Evolutionary conservation across 2,329 filamentous ascomycete species (phyloP), one percentile per base, ranked within the genome.

Genomic region (Pseudogymnoascus pannorum): DNA sequence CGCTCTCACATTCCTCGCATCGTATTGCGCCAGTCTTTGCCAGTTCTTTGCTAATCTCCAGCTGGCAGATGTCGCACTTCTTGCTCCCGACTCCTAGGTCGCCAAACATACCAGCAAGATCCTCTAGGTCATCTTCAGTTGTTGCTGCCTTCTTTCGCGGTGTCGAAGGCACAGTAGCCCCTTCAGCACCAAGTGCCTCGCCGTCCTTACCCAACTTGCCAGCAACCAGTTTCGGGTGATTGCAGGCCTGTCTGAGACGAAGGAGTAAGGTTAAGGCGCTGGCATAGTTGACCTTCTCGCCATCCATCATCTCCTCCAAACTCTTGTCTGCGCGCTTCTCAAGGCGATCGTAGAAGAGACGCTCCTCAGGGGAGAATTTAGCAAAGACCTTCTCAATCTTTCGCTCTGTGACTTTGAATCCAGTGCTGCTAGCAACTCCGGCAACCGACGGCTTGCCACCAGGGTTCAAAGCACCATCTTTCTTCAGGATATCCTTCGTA

Each of bases 401-500:
- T 64, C 94, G 87, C 72, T 92, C 91, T 1, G 92, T 94, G 63
- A 97, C 93, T 73, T 92, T 91, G 78, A 99, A 97, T 1, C 86
- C 87, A 0, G 84, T 83, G 1, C 82, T 82, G 5, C 80, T 81
- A 4, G 73, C 71, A 61, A 74, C 24, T 76, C 78, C 65, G 67
- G 73, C 54, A 73, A 73, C 72, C 65, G 78, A 76, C 66, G 74
- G 68, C 71, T 91, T 89, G 59, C 88, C 86, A 36, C 89, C 89
- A 24, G 89, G 87, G 63, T 89, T 89, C 16, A 95, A 77, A 0
- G 90, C 91, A 9, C 91, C 90, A 9, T 91, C 91, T 68, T 91
- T 82, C 75, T 94, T 96, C 64, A 99, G 77, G n/a, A 99, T 91
- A 20, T 96, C 92, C 75, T 99, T 99, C 7, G 92, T 97, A 42